Evolutionary conservation across 257 asterid genomes (phyloP).

Genomic region (Rehmannia glutinosa): DNA sequence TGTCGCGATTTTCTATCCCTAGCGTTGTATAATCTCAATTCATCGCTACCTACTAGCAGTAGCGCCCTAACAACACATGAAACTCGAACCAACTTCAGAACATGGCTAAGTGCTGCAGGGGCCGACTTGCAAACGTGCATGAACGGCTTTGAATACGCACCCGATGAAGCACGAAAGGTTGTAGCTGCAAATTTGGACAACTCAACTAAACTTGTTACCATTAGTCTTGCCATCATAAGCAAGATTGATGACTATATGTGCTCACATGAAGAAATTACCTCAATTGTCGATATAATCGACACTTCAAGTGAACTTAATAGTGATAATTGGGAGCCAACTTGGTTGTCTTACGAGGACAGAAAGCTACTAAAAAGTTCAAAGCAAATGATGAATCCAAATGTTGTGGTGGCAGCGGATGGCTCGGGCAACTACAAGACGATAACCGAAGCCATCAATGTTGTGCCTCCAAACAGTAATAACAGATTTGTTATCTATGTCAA

Average conservation of each 20-base stretch:
- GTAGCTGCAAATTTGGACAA: conserved; percentile 10
- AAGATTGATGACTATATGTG: not conserved
- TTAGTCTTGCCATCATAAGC: conserved; percentile 20
- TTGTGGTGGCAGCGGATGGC: conserved; percentile 38
- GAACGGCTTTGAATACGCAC: conserved; percentile 7
- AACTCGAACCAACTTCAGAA: conserved; percentile 1
- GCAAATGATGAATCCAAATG: not conserved
- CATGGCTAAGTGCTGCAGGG: conserved; percentile 24
- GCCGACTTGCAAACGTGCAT: conserved; percentile 14
- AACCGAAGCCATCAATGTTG: conserved; percentile 23
- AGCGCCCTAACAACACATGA: not conserved
- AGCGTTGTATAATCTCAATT: conserved; percentile 21
- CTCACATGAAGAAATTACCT: not conserved
- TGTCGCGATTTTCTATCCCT: conserved; percentile 17
- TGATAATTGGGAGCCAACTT: not conserved
- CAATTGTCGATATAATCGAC: too few species aligned
- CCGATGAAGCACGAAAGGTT: not conserved
- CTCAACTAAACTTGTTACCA: conserved; percentile 5
- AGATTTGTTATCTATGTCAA: conserved; percentile 29
- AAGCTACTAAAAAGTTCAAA: not conserved
- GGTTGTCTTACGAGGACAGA: conserved; percentile 9
- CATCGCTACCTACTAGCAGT: not conserved
- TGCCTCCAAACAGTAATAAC: not conserved
- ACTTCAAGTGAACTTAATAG: too few species aligned
- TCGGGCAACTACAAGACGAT: conserved; percentile 29